Base-by-base conservation (phyloP, 208 protist genomes). In the Wallacemonas sp. region DNA sequence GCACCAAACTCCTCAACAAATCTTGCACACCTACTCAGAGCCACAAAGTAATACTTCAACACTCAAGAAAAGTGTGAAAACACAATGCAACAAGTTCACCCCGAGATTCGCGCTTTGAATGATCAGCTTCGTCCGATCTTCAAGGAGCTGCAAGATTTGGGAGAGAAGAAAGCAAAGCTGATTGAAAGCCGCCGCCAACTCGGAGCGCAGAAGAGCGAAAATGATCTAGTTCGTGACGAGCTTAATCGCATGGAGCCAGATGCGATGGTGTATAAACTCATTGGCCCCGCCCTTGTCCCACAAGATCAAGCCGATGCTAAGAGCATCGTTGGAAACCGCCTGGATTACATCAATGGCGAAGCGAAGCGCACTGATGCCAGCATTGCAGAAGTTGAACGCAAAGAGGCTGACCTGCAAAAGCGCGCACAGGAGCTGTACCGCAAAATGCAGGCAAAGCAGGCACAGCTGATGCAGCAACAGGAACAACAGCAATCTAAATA, bases 201-300 rank as follows among this genome's bases (percentile, higher is more conserved):
- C 54, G 89, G 87, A 34, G 89, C 88, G 1, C 96, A 98, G 63
- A 93, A 97, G 68, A 91, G 94, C 60, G 96, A 98, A 62, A 98
- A 98, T 70, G 91, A 98, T 54, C 80, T 98, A 53, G 96, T 98
- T 28, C 74, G 83, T 36, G 89, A 97, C 64, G 95, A 98, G 70
- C 81, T 98, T 34, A 91, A 95, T 54, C 81, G 88, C 21, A 67
- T 98, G 47, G 94, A 98, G 54, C 76, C 76, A 0, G 93, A 96
- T 34, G 93, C 90, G 1, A 82, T 72, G 28, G 93, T 98, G 28
- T 98, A 97, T 72, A 98, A 98, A 70, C 85, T 98, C 14, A 97
- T 97, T 55, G 96, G 96, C 12, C 95, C 96, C 30, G 96, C 90
- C 21, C 86, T 98, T 41, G 87, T 98, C 42, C 88, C 88, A 6